These are phyloP conservation scores for Ehretia macrophylla DNA, from an alignment of 257 asterid genomes.

Conservation along the genomic window DNA sequence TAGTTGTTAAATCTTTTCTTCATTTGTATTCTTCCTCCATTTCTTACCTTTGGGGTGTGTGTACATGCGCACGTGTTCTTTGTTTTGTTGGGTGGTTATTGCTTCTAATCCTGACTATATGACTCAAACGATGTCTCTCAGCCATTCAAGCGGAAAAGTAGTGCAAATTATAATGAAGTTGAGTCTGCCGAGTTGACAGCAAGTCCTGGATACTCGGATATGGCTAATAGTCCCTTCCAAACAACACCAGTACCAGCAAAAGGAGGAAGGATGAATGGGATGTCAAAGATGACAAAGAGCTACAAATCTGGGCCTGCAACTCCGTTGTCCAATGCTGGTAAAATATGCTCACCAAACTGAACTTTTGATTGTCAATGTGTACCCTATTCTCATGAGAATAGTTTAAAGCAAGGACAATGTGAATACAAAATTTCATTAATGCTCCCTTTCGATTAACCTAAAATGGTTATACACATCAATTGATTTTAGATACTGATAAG, in stretches of 20 bases:
- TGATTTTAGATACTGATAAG: background rate
- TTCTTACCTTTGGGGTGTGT: too few species aligned
- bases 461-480: too few species aligned
- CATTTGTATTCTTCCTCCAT: too few species aligned
- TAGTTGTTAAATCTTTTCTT: too few species aligned
- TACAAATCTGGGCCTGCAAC: slow-evolving; percentile 46
- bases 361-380: too few species aligned
- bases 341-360: slow-evolving; percentile 18
- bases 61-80: too few species aligned
- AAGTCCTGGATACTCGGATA: slow-evolving; percentile 42
- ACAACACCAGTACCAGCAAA: slow-evolving; percentile 65
- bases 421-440: background rate
- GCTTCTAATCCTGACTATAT: slow-evolving; percentile 18
- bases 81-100: background rate
- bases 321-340: slow-evolving; percentile 63
- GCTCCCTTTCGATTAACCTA: too few species aligned
- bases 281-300: slow-evolving; percentile 60
- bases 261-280: slow-evolving; percentile 59
- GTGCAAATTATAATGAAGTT: slow-evolving; percentile 36
- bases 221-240: slow-evolving; percentile 45
- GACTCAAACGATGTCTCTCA: slow-evolving; percentile 26
- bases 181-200: slow-evolving; percentile 47
- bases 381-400: too few species aligned
- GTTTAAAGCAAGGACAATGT: background rate
- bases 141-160: slow-evolving; percentile 70